Base-by-base conservation (phyloP, 495 filamentous ascomycete genomes). In the Talaromyces liani region DNA sequence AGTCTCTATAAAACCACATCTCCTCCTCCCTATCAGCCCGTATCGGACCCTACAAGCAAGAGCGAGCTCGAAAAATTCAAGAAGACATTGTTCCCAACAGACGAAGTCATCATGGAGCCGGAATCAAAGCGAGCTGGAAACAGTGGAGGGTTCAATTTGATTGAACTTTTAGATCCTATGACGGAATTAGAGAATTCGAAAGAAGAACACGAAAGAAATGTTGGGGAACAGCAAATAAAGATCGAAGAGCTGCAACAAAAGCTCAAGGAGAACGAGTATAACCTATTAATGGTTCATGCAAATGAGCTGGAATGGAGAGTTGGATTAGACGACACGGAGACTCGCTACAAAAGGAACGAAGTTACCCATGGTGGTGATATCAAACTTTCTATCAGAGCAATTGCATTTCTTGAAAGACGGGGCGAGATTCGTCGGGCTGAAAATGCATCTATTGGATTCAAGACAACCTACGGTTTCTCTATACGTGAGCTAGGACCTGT, bases 401-500 rank as follows among this genome's bases (percentile, higher is more conserved):
- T 58, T 33, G 55, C 10, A 18, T 58, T 58, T 58, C 55, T 58
- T 34, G 1, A 34, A 58, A 18, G 8, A 18, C 55, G 24, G 9
- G 55, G 27, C 8, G 25, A 58, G 25, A 31, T 16, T 58, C 8
- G 14, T 27, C 55, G 55, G 55, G 55, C 25, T 12, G 12, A 20
- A 58, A 58, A 58, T 58, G 55, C 55, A 58, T 58, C 55, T 34
- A 33, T n/a, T 31, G 55, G 55, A 58, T 58, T 58, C 25, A 33
- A 33, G 25, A 58, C 12, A 33, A 58, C 29, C 55, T 58, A 58
- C 29, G 55, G 55, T 16, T 31, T 29, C 29, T 29, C 24, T 58
- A 34, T 58, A 29, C 3, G n/a, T 4, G 12, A 58, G 55, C 55
- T 58, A 58, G 6, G 16, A 33, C 55, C 55, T 33, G 27, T 58